These are phyloP conservation scores for Psilocybe azurescens DNA, from an alignment of 768 basidiomycete genomes.

Conservation along the genomic window DNA sequence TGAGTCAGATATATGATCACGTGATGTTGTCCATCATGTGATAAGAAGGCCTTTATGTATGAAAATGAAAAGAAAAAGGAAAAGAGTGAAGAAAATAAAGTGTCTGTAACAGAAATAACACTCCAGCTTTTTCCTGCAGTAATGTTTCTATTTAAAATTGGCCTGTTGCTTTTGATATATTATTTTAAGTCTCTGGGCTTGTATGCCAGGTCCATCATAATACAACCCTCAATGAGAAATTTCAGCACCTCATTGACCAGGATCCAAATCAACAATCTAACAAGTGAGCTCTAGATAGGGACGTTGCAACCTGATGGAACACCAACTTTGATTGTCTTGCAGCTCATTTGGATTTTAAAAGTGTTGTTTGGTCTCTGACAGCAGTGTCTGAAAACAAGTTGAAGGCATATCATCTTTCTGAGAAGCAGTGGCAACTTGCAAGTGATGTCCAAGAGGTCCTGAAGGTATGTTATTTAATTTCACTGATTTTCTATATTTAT, in stretches of 20 bases:
- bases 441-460: conserved; percentile 30
- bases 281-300: conserved; percentile 24
- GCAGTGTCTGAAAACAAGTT: conserved; percentile 17
- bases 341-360: conserved; percentile 30
- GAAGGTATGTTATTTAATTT: conserved; percentile 10
- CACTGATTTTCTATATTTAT: too few relatives aligned
- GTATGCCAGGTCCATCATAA: too few relatives aligned
- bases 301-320: conserved; percentile 37
- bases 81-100: too few relatives aligned
- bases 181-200: too few relatives aligned
- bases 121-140: too few relatives aligned
- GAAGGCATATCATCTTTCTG: conserved; percentile 23
- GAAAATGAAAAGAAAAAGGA: too few relatives aligned
- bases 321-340: conserved; percentile 31
- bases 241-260: conserved; percentile 24
- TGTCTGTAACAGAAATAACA: too few relatives aligned
- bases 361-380: conserved; percentile 27
- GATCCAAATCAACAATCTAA: conserved; percentile 15
- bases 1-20: too few relatives aligned
- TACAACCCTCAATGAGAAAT: conserved; percentile 11
- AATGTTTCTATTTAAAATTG: too few relatives aligned
- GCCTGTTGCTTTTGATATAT: too few relatives aligned
- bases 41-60: too few relatives aligned
- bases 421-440: conserved; percentile 30
- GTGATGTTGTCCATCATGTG: too few relatives aligned